Conservation (phyloP, 1,284 basidiomycete species). For the Somion occarium region DNA sequence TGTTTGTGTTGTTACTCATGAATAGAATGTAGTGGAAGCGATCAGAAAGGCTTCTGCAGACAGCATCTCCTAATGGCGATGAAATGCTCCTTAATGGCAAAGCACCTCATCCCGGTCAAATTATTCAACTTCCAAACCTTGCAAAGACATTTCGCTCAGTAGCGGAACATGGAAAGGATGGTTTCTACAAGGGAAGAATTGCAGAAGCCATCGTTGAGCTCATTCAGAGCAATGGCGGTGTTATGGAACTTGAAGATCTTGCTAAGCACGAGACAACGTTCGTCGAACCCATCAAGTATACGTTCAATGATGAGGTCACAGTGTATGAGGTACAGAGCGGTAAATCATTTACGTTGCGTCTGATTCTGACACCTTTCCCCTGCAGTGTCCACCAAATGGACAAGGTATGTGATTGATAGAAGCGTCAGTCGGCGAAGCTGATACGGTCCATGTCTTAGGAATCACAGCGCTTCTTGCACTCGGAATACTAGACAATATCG, state of each 20-base stretch:
- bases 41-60: constrained; percentile 73
- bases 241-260: constrained; percentile 88
- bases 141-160: constrained; percentile 82
- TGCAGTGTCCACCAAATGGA: constrained; percentile 90
- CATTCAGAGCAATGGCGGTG: constrained; percentile 78
- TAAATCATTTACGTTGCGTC: no score
- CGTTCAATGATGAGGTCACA: constrained; percentile 77
- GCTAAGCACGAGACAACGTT: constrained; percentile 74
- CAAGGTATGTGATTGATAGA: constrained; percentile 71
- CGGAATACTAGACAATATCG: constrained; percentile 86
- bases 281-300: constrained; percentile 89
- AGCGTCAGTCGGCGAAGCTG: no score
- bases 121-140: constrained; percentile 76
- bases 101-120: constrained; percentile 75
- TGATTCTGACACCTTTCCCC: no score
- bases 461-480: constrained; percentile 91
- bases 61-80: constrained; percentile 74
- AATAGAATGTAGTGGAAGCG: constrained; percentile 57
- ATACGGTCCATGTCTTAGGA: constrained; percentile 33
- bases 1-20: background rate
- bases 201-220: constrained; percentile 89
- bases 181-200: constrained; percentile 88
- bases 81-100: constrained; percentile 85
- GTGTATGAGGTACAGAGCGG: constrained; percentile 77
- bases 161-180: constrained; percentile 79